Evolutionary conservation across 1,139 yeast genomes (phyloP), one percentile per base, ranked within the genome.

Genomic region (Chernovozyma aurita): DNA sequence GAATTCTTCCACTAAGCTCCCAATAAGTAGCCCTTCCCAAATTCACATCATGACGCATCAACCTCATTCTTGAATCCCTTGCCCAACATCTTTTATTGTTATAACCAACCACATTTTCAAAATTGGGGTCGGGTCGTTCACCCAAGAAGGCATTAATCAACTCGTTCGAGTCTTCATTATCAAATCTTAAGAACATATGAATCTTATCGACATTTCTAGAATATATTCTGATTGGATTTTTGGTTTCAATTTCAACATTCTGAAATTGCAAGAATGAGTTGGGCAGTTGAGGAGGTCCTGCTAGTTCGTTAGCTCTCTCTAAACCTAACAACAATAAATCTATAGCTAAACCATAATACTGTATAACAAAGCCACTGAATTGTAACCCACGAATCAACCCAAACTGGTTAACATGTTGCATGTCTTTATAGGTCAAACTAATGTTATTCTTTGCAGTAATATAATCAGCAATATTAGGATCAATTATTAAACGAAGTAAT

Each of bases 31-130:
- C 97, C 40, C 94, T 70, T 1, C 97, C 98, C 3, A 92, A 68
- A 46, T 88, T 85, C 3, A 92, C 97, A 62, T 94, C 98, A 43
- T 81, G 84, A 33, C 97, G 72, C 79, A 90, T 82, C 35, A 92
- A 63, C 46, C 90, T 76, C 98, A 94, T 92, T 43, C 97, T 73
- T 14, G 81, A 66, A 55, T 92, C 98, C 34, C 86, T 68, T 3
- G 98, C 97, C 99, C 99, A 94, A 54, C 97, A 88, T 36, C 80
- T 79, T 47, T 85, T 86, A 48, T 87, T 87, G 47, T 85, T 86
- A 57, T 90, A 92, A 0, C 95, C 95, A 18, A 84, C 78, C n/a
- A 82, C 80, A 46, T 81, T 83, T 50, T 85, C 95, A 57, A 84
- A 84, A 50, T 85, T 85, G 0, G 96, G 95, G 61, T 88, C 97